Base-by-base conservation (phyloP, 352 stramenopile genomes). In the Globisporangium polare region DNA sequence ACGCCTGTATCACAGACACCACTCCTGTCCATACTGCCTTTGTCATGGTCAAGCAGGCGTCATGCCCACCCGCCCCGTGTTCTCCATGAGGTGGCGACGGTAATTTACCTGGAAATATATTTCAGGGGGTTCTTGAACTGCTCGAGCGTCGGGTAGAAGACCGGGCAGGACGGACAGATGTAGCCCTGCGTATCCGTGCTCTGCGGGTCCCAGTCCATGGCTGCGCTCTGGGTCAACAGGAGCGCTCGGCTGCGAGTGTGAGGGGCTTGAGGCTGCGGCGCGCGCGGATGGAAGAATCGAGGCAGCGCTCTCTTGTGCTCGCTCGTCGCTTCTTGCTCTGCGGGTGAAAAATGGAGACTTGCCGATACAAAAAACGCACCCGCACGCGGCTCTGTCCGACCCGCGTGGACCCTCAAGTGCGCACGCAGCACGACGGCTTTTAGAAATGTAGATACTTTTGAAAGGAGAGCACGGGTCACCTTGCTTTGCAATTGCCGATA, bases 21-120 rank as follows among this genome's bases (percentile, higher is more conserved):
- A 9, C 22, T 2, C 13, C 7, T 18, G 8, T 42, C 31, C 55
- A 52, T n/a, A 52, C 5, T 33, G 45, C 20, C 45, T 29, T 29
- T 18, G 20, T 41, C 56, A 55, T 55, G n/a, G 15, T 17, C 22
- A 29, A 9, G 4, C 24, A 62, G 9, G 13, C 45, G 18, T 20
- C 31, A 56, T 20, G 56, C 9, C 39, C 27, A 20, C 6, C n/a
- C 20, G 15, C 22, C 24, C n/a, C 46, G 35, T 53, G 46, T 24
- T 53, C 26, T 37, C 43, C 46, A 52, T 24, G 47, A 57, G 39
- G 26, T 49, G 22, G 22, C 51, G 26, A 12, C 18, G 20, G 67
- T 86, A 90, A 84, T 75, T 82, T 83, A 90, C 89, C 86, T 96
- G 65, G 77, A 78, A 83, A 98, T 98, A 88, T 96, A 98, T 86